Percentiles rank a stretch among this genome's conserved stretches.
Evolutionary conservation across 106 monocot species (phyloP).

Genomic region (Xerophyta viscosa): DNA sequence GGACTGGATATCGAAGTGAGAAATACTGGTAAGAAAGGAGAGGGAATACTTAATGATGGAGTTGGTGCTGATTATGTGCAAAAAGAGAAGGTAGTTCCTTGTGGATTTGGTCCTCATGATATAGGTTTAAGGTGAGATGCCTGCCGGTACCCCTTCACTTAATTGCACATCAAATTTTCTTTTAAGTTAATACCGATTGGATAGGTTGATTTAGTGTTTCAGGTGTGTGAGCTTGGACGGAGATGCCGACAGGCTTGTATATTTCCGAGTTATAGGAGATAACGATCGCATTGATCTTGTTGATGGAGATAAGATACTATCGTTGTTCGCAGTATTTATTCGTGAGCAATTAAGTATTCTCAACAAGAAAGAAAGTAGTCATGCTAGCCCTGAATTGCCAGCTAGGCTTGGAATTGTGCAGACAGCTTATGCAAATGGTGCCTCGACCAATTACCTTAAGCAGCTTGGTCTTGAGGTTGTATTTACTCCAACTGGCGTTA

Average conservation of each 20-base stretch:
- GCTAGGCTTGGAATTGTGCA: conserved; percentile 69
- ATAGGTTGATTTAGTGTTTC: conserved; percentile 31
- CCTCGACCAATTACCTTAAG: conserved; percentile 72
- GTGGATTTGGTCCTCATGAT: conserved; percentile 59
- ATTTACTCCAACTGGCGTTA: conserved; percentile 84
- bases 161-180: background rate
- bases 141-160: conserved; percentile 1
- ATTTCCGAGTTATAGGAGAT: conserved; percentile 44
- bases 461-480: conserved; percentile 66
- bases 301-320: conserved; percentile 92
- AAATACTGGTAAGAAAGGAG: conserved; percentile 59
- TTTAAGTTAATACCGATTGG: conserved; percentile 15
- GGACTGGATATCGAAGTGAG: conserved; percentile 54
- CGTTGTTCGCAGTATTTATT: conserved; percentile 89
- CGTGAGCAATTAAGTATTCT: conserved; percentile 58
- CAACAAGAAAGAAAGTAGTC: conserved; percentile 13
- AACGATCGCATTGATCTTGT: conserved; percentile 57
- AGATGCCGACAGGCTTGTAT: conserved; percentile 89
- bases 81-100: conserved; percentile 73
- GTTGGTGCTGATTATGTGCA: conserved; percentile 95
- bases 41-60: conserved; percentile 78
- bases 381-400: conserved; percentile 13
- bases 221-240: conserved; percentile 97
- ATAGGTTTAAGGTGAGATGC: conserved; percentile 52
- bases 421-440: conserved; percentile 98